Evolutionary conservation across 352 stramenopile species (phyloP), one percentile per base, ranked within the genome.

Genomic region (Pythium vanterpoolii): DNA sequence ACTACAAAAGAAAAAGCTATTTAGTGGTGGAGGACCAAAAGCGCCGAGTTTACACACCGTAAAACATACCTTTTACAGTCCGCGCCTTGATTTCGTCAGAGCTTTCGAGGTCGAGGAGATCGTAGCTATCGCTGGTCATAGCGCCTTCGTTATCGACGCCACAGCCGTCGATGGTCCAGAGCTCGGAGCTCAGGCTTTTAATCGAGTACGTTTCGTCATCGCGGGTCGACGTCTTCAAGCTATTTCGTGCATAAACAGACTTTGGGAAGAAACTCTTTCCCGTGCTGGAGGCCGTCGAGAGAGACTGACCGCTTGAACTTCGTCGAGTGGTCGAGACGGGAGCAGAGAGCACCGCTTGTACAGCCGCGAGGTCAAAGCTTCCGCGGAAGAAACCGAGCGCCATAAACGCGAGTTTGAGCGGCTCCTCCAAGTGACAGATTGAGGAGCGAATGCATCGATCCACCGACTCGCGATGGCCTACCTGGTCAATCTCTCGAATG

Each of bases 401-500:
- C 81, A 93, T 91, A 45, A 93, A 93, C 1, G 81, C 83, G 19
- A 90, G 66, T n/a, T 74, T 77, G 21, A 91, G 66, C 8, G 79
- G 68, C 30, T 87, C 74, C 3, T 90, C 78, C 28, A 93, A 64
- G 43, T 91, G 83, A 28, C 74, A 86, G 65, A 93, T 91, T 1
- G 83, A 93, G 16, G 83, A 91, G 5, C 83, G 81, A 42, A 93
- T 93, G 43, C 79, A 93, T 7, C 79, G 76, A 43, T 93, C 83
- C 11, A 91, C 69, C 47, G 81, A 90, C 43, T 93, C 83, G 48
- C 89, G 87, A 55, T 91, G 72, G 0, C 81, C 81, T 18, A 82
- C 79, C 68, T 90, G 80, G 33, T 88, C 88, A 3, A 93, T 69
- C 16, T 86, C 79, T 11, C 77, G 76, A 34, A 93, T 90, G 27